Evolutionary conservation across 2,329 filamentous ascomycete species (phyloP).

Genomic region (Diplocarpon mali): DNA sequence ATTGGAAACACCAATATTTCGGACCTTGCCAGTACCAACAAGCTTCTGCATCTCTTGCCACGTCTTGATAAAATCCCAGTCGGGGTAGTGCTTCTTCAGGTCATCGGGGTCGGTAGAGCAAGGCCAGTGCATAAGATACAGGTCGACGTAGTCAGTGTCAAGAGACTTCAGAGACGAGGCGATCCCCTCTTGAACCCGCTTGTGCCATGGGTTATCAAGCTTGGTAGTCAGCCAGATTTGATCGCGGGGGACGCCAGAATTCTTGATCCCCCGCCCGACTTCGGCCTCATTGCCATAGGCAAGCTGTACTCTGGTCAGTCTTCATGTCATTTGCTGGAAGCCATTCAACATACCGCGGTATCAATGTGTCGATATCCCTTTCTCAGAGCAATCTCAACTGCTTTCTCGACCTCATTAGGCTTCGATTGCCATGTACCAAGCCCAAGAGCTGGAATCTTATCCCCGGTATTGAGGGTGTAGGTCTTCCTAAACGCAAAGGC

Average conservation of each 20-base stretch:
- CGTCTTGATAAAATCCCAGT: conserved; percentile 77
- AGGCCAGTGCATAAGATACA: conserved; percentile 66
- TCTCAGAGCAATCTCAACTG: conserved; percentile 58
- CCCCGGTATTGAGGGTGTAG: conserved; percentile 64
- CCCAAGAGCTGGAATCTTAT: conserved; percentile 66
- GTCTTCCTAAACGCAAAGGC: conserved; percentile 32
- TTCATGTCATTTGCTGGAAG: neutral
- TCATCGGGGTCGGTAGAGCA: conserved; percentile 46
- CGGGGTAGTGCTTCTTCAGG: conserved; percentile 54
- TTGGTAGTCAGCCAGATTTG: conserved; percentile 70
- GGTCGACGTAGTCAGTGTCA: conserved; percentile 54
- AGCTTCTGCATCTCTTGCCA: conserved; percentile 65
- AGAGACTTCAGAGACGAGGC: conserved; percentile 48
- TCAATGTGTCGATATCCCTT: conserved; percentile 67
- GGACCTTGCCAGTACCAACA: conserved; percentile 56
- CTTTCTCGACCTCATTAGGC: conserved; percentile 53
- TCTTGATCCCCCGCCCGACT: conserved; percentile 54
- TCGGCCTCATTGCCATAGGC: conserved; percentile 69
- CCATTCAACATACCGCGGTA: conserved; percentile 32
- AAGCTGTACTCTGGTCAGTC: conserved; percentile 27
- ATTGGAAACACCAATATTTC: conserved; percentile 79
- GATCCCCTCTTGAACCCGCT: conserved; percentile 52
- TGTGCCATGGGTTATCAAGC: conserved; percentile 71
- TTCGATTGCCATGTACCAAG: conserved; percentile 72
- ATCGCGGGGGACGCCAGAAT: conserved; percentile 54